These are phyloP conservation scores for Fusarium lyarnte DNA, from an alignment of 2,329 filamentous ascomycete species.

Conservation along the genomic window DNA sequence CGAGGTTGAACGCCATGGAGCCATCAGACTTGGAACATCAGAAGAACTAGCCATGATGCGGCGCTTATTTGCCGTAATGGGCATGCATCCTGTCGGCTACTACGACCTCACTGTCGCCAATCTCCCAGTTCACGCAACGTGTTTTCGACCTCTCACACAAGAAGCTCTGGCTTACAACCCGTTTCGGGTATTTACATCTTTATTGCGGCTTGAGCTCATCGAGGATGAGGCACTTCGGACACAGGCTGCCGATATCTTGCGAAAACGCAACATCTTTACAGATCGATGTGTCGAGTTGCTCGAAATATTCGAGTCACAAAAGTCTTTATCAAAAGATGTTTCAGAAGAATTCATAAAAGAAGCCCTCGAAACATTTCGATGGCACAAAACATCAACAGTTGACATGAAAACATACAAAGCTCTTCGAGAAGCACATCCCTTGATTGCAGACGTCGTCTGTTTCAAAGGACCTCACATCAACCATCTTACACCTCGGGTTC, in stretches of 20 bases:
- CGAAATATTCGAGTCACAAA: constrained; percentile 45
- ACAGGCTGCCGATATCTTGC: constrained; percentile 49
- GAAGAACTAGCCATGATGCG: constrained; percentile 54
- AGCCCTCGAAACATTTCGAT: constrained; percentile 58
- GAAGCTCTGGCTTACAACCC: constrained; percentile 46
- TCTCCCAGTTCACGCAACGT: constrained; percentile 62
- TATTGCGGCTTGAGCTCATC: constrained; percentile 55
- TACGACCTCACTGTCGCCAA: constrained; percentile 59
- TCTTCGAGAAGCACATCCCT: constrained; percentile 55
- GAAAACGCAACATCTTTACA: constrained; percentile 54
- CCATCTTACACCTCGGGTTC: constrained; percentile 61
- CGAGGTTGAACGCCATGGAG: constrained; percentile 53
- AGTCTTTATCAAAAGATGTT: constrained; percentile 44
- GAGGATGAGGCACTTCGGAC: constrained; percentile 42
- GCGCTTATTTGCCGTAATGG: constrained; percentile 58
- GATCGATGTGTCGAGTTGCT: constrained; percentile 50
- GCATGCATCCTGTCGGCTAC: constrained; percentile 61
- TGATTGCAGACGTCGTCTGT: constrained; percentile 58
- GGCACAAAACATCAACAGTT: constrained; percentile 55
- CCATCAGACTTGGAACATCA: constrained; percentile 58
- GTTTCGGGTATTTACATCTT: constrained; percentile 53
- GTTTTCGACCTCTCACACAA: constrained; percentile 55
- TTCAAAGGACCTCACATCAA: constrained; percentile 60
- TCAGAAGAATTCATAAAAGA: constrained; percentile 53
- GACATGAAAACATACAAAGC: constrained; percentile 53